Percentiles rank a stretch among this genome's conserved stretches.
Evolutionary conservation across 148 eudicot genomes (phyloP).

Genomic region (Chenopodium quinoa): DNA sequence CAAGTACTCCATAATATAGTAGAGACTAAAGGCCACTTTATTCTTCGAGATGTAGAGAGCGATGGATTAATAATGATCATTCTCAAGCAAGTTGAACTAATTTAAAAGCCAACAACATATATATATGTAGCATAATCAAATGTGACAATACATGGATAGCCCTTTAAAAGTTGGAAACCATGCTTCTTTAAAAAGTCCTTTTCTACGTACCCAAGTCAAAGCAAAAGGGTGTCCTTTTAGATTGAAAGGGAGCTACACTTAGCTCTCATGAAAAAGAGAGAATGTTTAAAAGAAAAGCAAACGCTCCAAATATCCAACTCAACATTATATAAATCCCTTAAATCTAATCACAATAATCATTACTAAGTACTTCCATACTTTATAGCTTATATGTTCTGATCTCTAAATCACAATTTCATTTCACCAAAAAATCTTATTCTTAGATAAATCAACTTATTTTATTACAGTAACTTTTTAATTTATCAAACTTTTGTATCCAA

Average conservation of each 20-base stretch:
- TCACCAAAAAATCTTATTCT: too few species aligned
- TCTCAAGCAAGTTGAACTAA: constrained; percentile 16
- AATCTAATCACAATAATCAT: too few species aligned
- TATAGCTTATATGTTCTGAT: too few species aligned
- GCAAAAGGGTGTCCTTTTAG: background rate
- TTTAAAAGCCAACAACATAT: background rate
- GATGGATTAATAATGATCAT: background rate
- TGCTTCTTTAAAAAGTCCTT: background rate
- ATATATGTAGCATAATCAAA: background rate
- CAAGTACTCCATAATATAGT: too few species aligned
- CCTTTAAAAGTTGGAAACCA: background rate
- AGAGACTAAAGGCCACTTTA: background rate
- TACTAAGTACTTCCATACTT: too few species aligned
- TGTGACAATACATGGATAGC: background rate
- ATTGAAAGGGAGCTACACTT: background rate
- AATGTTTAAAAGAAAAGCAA: background rate
- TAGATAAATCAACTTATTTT: too few species aligned
- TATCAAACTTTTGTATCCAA: too few species aligned
- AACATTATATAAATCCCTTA: too few species aligned
- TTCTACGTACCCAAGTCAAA: background rate
- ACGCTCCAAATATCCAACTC: too few species aligned
- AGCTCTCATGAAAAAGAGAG: background rate
- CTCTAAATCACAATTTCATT: too few species aligned
- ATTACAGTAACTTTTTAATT: too few species aligned
- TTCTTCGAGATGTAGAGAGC: background rate